Evolutionary conservation across 2,329 filamentous ascomycete genomes (phyloP).

Genomic region (Aspergillus viridinutans): DNA sequence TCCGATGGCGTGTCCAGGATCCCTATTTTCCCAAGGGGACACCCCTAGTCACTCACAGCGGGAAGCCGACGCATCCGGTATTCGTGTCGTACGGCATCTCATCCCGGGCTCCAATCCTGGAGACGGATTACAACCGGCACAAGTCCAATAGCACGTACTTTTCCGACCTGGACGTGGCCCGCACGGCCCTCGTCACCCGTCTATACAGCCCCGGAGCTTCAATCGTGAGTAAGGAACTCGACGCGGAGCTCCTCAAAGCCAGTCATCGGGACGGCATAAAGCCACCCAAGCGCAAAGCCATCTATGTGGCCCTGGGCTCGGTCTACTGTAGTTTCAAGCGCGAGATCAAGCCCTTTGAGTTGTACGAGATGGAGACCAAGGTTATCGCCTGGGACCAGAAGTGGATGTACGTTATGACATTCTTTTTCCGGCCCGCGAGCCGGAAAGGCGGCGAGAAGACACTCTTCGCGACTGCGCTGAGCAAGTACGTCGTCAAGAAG

Average conservation of each 20-base stretch:
- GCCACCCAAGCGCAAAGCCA: slow-evolving; percentile 45
- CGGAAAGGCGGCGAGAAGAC: slow-evolving; percentile 54
- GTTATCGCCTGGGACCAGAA: slow-evolving; percentile 74
- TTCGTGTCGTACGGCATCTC: slow-evolving; percentile 68
- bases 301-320: slow-evolving; percentile 66
- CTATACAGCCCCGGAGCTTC: slow-evolving; percentile 58
- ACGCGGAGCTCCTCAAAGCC: slow-evolving; percentile 47
- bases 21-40: slow-evolving; percentile 41
- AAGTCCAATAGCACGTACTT: slow-evolving; percentile 86
- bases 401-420: slow-evolving; percentile 73
- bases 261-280: slow-evolving; percentile 50
- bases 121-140: slow-evolving; percentile 84
- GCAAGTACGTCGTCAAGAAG: slow-evolving; percentile 80
- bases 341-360: slow-evolving; percentile 66
- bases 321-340: slow-evolving; percentile 70
- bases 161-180: slow-evolving; percentile 75
- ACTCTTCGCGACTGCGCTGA: slow-evolving; percentile 67
- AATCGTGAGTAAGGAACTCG: slow-evolving; percentile 50
- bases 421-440: slow-evolving; percentile 58
- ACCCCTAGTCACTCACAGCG: slow-evolving; percentile 29
- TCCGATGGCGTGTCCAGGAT: slow-evolving; percentile 48
- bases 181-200: slow-evolving; percentile 73
- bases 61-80: slow-evolving; percentile 53
- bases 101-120: slow-evolving; percentile 64
- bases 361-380: slow-evolving; percentile 70